Evolutionary conservation across 306 rosid species (phyloP).

Genomic region (Quercus wislizeni): DNA sequence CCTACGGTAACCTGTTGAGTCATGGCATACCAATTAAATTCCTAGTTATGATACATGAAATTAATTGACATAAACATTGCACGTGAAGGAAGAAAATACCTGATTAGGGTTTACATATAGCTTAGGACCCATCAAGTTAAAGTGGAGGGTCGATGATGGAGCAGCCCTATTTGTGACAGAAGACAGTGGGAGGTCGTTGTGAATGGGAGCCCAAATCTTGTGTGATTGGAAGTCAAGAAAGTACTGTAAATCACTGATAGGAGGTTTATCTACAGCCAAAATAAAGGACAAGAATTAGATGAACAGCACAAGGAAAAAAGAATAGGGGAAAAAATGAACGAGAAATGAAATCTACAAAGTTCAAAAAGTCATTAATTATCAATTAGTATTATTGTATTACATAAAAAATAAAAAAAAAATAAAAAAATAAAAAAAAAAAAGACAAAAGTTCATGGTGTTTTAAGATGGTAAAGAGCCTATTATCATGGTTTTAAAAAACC

Average conservation of each 20-base stretch:
- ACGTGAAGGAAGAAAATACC: constrained; percentile 36
- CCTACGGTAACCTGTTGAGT: constrained; percentile 56
- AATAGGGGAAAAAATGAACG: background rate
- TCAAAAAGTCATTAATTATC: background rate
- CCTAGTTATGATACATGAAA: background rate
- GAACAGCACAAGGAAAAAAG: background rate
- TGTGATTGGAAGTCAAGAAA: constrained; percentile 86
- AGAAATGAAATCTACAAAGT: background rate
- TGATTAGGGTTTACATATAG: constrained; percentile 54
- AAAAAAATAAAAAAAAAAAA: too few relatives aligned
- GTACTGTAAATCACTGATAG: constrained; percentile 66
- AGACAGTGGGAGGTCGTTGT: constrained; percentile 72
- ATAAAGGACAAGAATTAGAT: background rate
- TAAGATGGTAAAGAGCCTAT: too few relatives aligned
- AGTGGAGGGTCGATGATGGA: constrained; percentile 47
- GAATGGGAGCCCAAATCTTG: constrained; percentile 86
- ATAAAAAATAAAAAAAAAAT: too few relatives aligned
- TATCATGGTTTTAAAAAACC: too few relatives aligned
- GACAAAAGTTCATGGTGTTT: too few relatives aligned
- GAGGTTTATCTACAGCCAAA: constrained; percentile 73
- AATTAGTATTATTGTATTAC: too few relatives aligned
- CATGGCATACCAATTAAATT: background rate
- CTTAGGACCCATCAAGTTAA: constrained; percentile 85
- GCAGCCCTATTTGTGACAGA: constrained; percentile 53
- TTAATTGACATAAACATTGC: background rate